Evolutionary conservation across 225 moss, liverwort and hornwort species (phyloP), one percentile per base, ranked within the genome.

Genomic region (Marchantia paleacea): DNA sequence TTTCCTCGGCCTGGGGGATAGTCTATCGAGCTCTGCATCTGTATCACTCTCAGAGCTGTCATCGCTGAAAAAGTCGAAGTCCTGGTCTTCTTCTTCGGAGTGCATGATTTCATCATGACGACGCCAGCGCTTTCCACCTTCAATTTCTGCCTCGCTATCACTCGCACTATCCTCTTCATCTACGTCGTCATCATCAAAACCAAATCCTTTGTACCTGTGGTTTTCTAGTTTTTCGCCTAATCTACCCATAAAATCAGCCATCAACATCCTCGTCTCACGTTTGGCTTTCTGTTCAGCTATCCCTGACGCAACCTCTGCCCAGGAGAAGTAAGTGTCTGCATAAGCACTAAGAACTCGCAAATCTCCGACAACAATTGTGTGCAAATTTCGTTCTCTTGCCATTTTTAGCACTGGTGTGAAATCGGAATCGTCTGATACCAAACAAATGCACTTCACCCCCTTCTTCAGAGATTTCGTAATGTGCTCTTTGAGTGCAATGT

Each of bases 401-500:
- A 83, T 30, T 69, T n/a, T 85, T 58, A 88, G 78, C 82, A 83
- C 71, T 7, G 83, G 75, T 69, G 81, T 85, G 79, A 88, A 88
- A 76, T 85, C 88, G 15, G 85, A 79, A 75, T 85, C 88, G 66
- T 88, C 88, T 12, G 88, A 88, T 4, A 88, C 83, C 10, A 88
- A 64, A 51, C 88, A 88, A 16, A 88, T 81, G 79, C 88, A 88
- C 20, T 79, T 63, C 0, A 88, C 81, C 15, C 88, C 88, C 47
- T 63, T 83, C 63, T 76, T 83, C 20, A 88, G 81, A 53, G 88
- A 83, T 75, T 79, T 81, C 15, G 75, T 88, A 78, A 96, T 96
- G 84, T 92, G 93, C 53, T 91, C 91, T 77, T 93, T 92, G 10
- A 96, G 91, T 28, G 95, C 95, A 85, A 85, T 89, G 81, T 96